phyloP scores from a whole-genome alignment of 2,329 filamentous ascomycete genomes.

The Aureobasidium vineae region DNA sequence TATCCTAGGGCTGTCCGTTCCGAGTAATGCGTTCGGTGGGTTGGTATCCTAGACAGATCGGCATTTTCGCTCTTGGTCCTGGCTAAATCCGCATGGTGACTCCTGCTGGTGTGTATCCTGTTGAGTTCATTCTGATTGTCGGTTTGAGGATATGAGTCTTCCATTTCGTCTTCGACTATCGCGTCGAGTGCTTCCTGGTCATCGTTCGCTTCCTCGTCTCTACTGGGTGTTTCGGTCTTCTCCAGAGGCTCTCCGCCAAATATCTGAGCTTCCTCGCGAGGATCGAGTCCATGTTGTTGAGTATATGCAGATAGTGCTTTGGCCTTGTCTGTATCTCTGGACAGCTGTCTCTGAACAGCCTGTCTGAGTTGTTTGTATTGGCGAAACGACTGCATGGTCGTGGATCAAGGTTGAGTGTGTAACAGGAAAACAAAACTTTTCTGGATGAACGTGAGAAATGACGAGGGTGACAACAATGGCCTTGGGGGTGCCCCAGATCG shows the following conservation, averaged over 20 bases:
- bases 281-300: constrained; percentile 19
- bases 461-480: constrained; percentile 13
- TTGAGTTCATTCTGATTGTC: constrained; percentile 22
- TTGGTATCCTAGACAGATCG: constrained; percentile 21
- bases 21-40: constrained; percentile 26
- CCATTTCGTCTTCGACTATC: constrained; percentile 16
- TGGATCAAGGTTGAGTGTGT: not conserved
- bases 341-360: constrained; percentile 13
- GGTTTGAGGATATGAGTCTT: constrained; percentile 17
- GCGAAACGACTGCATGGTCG: constrained; percentile 25
- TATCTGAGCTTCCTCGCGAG: not conserved
- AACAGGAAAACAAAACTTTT: constrained; percentile 7
- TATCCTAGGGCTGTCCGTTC: constrained; percentile 26
- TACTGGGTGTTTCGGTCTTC: constrained; percentile 3
- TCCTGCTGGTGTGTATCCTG: constrained; percentile 15
- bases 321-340: constrained; percentile 12
- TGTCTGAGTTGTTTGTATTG: constrained; percentile 22
- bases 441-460: not conserved
- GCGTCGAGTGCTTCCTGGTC: constrained; percentile 14
- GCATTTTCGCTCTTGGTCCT: constrained; percentile 6
- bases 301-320: constrained; percentile 17
- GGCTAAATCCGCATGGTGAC: constrained; percentile 4
- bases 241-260: not conserved
- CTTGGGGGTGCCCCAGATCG: constrained; percentile 1
- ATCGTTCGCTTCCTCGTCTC: not conserved